phyloP scores from a whole-genome alignment of 2,329 filamentous ascomycete species.

The Ophiosphaerella korrae region DNA sequence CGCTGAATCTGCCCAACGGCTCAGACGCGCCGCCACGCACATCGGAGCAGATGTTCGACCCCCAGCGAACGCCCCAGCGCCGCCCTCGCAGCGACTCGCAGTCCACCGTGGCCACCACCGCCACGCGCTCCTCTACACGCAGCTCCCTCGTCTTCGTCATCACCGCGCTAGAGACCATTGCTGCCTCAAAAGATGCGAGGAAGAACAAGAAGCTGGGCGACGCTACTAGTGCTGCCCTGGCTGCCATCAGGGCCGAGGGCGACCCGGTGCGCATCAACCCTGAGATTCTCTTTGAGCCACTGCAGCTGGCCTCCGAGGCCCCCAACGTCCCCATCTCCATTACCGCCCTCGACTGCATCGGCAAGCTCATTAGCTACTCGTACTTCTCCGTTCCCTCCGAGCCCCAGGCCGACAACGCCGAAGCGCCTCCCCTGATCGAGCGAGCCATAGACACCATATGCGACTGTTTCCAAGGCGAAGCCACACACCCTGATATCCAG shows the following conservation, averaged over 20 bases:
- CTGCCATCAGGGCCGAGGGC: constrained; percentile 79
- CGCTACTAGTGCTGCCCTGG: constrained; percentile 78
- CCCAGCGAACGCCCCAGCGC: constrained; percentile 27
- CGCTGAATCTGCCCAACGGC: constrained; percentile 29
- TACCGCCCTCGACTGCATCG: constrained; percentile 93
- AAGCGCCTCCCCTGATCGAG: constrained; percentile 80
- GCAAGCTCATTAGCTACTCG: constrained; percentile 97
- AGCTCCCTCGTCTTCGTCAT: constrained; percentile 96
- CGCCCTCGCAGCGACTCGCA: constrained; percentile 64
- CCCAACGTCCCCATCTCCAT: constrained; percentile 85
- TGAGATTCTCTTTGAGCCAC: constrained; percentile 86
- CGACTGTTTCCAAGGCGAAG: constrained; percentile 97
- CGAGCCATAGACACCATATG: constrained; percentile 98
- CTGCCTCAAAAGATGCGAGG: constrained; percentile 86
- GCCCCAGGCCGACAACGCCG: constrained; percentile 41
- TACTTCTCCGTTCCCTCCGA: constrained; percentile 81
- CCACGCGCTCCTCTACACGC: constrained; percentile 67
- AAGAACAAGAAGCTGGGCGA: constrained; percentile 85
- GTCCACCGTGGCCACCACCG: constrained; percentile 58
- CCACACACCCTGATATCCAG: constrained; percentile 88
- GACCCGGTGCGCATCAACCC: constrained; percentile 84
- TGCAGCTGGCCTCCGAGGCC: constrained; percentile 87
- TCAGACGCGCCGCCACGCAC: constrained; percentile 39
- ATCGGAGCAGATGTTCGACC: constrained; percentile 44
- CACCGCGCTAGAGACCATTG: constrained; percentile 89